Conservation (phyloP, 2,329 filamentous ascomycete genomes). For the Apiospora hydei region DNA sequence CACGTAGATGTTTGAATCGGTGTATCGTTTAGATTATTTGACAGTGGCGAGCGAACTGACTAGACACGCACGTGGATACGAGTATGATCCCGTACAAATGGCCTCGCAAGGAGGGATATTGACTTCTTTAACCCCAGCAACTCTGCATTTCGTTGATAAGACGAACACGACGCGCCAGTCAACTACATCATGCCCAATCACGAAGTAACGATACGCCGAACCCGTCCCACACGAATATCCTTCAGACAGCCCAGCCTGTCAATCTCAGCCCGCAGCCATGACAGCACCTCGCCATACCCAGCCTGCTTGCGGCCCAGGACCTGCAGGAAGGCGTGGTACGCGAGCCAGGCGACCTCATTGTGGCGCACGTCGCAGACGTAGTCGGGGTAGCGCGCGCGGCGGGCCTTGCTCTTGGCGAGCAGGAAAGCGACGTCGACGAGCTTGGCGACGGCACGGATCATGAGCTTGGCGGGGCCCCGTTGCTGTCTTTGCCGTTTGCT, state of each 20-base stretch:
- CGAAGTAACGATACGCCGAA: conserved; percentile 28
- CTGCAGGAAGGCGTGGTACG: conserved; percentile 71
- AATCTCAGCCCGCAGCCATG: conserved; percentile 68
- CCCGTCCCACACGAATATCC: conserved; percentile 39
- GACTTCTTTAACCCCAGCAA: no score
- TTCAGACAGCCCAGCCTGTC: conserved; percentile 46
- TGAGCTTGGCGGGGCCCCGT: conserved; percentile 46
- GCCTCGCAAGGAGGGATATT: no score
- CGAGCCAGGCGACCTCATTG: conserved; percentile 68
- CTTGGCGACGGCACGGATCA: conserved; percentile 72
- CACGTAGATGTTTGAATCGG: no score
- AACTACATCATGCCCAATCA: background rate
- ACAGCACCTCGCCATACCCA: conserved; percentile 67
- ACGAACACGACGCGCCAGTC: background rate
- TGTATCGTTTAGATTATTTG: no score
- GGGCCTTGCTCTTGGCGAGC: conserved; percentile 65
- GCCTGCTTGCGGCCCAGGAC: conserved; percentile 78
- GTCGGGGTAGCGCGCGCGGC: conserved; percentile 52
- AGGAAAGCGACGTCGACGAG: conserved; percentile 69
- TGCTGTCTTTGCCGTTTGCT: background rate
- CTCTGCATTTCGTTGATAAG: no score
- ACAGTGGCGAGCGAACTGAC: no score
- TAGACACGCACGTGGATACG: no score
- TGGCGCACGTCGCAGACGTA: conserved; percentile 68
- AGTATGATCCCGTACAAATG: no score